Percentiles rank a stretch among this genome's conserved stretches.
phyloP scores from a whole-genome alignment of 495 filamentous ascomycete species.

The Aspergillus indologenus region DNA sequence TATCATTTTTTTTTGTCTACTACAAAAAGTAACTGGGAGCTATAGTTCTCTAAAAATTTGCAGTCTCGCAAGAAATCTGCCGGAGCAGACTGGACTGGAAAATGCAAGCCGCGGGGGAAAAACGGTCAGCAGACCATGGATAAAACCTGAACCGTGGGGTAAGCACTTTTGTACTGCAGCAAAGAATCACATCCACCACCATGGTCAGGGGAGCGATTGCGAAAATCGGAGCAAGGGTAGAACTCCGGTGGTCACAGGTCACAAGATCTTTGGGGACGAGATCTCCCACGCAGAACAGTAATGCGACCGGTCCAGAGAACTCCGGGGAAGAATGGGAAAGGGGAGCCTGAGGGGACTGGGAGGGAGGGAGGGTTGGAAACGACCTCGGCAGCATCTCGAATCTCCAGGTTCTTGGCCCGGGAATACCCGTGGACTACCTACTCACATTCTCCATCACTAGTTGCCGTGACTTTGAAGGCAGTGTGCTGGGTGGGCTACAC shows the following conservation, averaged over 20 bases:
- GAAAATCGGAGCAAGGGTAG: neutral
- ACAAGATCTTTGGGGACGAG: neutral
- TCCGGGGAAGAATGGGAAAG: neutral
- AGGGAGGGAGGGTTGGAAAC: neutral
- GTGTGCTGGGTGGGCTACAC: no score
- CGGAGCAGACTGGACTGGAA: neutral
- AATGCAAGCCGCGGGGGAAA: neutral
- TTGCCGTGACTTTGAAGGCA: no score
- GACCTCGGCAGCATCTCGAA: slow-evolving; percentile 32
- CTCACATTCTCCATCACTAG: no score
- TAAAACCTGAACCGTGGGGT: slow-evolving; percentile 15
- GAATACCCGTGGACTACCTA: slow-evolving; percentile 22
- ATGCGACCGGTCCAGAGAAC: neutral
- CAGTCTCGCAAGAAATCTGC: neutral
- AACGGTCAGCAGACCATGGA: slow-evolving; percentile 12
- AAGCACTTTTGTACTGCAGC: neutral
- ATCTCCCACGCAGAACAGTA: no score
- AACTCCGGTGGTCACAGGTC: neutral
- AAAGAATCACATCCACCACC: neutral
- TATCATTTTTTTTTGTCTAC: no score
- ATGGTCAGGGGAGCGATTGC: neutral
- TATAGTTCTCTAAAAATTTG: no score
- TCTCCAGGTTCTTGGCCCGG: slow-evolving; percentile 24
- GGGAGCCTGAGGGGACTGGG: neutral
- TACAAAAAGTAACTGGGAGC: no score